Conservation (phyloP, 73 alveolate genomes). For the Tetrahymena thermophila region DNA sequence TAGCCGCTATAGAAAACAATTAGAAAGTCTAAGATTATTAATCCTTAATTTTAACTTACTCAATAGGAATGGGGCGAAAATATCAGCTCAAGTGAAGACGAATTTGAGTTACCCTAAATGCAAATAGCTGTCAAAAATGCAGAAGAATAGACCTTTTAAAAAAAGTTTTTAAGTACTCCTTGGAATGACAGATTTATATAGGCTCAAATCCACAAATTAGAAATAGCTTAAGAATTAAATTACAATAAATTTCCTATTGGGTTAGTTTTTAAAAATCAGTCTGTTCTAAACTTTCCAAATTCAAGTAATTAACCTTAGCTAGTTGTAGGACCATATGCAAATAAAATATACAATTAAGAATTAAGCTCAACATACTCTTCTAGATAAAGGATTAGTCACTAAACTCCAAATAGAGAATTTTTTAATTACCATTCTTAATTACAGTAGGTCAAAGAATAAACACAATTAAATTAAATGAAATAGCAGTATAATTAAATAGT, state of each 20-base stretch:
- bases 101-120: not conserved
- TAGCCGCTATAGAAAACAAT: not conserved
- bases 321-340: not conserved
- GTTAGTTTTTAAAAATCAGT: not conserved
- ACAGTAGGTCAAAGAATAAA: not conserved
- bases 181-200: not conserved
- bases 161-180: not conserved
- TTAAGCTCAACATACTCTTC: not conserved
- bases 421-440: not conserved
- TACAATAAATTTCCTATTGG: not conserved
- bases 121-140: not conserved
- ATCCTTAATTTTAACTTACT: not conserved
- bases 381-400: not conserved
- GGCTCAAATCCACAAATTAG: not conserved
- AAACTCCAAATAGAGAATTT: not conserved
- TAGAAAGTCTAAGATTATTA: not conserved
- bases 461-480: not conserved
- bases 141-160: not conserved
- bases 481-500: not conserved
- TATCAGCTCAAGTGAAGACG: not conserved
- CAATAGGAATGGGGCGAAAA: not conserved
- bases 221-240: not conserved
- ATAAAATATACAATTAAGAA: not conserved
- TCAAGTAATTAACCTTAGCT: not conserved
- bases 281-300: not conserved